Conservation (phyloP, 192 early-diverging fungal species). For the Backusella mclennaniae region DNA sequence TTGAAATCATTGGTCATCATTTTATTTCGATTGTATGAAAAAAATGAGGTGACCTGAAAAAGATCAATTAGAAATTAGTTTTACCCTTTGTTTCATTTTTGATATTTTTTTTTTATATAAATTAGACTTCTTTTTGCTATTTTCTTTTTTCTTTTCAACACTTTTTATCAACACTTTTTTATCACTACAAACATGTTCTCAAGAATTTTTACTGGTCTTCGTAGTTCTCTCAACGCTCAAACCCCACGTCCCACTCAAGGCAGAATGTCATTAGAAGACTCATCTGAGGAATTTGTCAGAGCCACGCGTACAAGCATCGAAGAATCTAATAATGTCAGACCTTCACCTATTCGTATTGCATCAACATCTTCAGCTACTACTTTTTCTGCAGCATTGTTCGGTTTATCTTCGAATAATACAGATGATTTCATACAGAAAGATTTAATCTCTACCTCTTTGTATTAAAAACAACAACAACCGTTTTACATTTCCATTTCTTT, state of each 20-base stretch:
- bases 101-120: not conserved
- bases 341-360: not conserved
- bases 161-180: not conserved
- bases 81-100: not conserved
- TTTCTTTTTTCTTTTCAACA: not conserved
- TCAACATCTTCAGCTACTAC: not conserved
- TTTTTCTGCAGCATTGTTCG: not conserved
- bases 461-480: conserved; percentile 10
- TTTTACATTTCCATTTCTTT: not conserved
- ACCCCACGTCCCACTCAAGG: conserved; percentile 4
- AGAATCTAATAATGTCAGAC: not conserved
- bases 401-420: conserved; percentile 7
- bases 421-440: conserved; percentile 28
- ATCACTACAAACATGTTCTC: conserved; percentile 6
- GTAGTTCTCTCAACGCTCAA: not conserved
- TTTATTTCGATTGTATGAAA: not conserved
- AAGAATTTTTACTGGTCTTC: conserved; percentile 12
- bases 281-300: conserved; percentile 10
- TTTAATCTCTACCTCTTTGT: conserved; percentile 14
- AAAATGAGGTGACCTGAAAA: conserved; percentile 7
- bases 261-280: conserved; percentile 11
- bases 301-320: not conserved
- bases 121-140: not conserved
- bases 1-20: not conserved
- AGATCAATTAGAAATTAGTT: not conserved